Evolutionary conservation across 129 eudicot genomes (phyloP), one percentile per base, ranked within the genome.

Genomic region (Smallanthus sonchifolius): DNA sequence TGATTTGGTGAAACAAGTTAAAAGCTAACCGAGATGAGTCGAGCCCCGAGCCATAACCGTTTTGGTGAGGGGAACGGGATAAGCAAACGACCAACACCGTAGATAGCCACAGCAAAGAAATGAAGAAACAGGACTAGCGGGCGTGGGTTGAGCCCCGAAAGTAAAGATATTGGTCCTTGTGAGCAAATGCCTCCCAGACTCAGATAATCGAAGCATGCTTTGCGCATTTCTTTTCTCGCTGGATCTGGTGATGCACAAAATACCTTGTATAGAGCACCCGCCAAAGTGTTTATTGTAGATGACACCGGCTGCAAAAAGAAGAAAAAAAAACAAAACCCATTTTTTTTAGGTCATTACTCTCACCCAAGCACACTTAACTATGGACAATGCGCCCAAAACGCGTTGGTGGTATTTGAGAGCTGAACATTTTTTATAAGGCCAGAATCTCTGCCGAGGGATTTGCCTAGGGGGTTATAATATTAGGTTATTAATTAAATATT

Each of bases 101-200:
- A 85, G 16, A 85, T 66, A 68, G 89, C 89, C 42, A 85, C 89
- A 38, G 84, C 89, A 52, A 79, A 85, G 86, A 85, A 85, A 73
- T 85, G 89, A 28, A 72, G 64, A 63, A 85, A 73, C 28, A 85
- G 67, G 75, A 78, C 75, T 7, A 85, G 32, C 2, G 89, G 89
- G 14, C 86, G 89, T 2, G 89, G 89, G 76, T 85, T 82, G 19
- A 85, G 82, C n/a, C 89, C 89, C 6, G 89, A 85, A 45, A 85
- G 89, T 67, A 85, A 20, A 47, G 86, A 67, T 14, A 82, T 76
- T 3, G 89, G 89, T 35, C 89, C 89, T 60, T 79, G 72, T 39
- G 89, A 72, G 24, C 70, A 85, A 8, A 82, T 67, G 34, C 89
- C 89, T 28, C 89, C 89, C 65, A 85, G 89, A 68, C 89, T 82